phyloP scores from a whole-genome alignment of 306 rosid species.

The Mimosa pudica region DNA sequence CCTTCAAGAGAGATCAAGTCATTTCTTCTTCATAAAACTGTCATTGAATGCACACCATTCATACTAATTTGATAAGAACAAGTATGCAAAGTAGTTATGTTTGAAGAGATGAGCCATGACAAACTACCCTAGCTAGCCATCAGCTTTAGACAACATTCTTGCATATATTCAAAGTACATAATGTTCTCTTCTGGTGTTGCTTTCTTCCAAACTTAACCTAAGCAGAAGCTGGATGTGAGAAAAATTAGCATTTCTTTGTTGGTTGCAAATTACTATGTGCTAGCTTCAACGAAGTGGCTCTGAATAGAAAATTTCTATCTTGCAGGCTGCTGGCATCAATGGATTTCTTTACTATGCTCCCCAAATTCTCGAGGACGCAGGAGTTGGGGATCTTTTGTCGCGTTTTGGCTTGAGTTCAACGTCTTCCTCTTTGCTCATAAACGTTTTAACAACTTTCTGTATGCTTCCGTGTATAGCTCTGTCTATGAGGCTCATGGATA shows the following conservation, averaged over 20 bases:
- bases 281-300: constrained; percentile 24
- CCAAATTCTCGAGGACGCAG: constrained; percentile 67
- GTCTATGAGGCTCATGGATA: constrained; percentile 71
- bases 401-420: constrained; percentile 53
- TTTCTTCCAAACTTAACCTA: constrained; percentile 13
- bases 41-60: neutral
- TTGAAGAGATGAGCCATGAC: neutral
- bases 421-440: constrained; percentile 61
- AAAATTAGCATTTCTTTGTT: constrained; percentile 1
- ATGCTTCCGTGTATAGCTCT: constrained; percentile 81
- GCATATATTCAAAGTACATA: constrained; percentile 4
- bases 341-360: constrained; percentile 74
- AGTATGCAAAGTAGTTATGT: neutral
- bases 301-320: constrained; percentile 9
- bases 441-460: constrained; percentile 54
- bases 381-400: constrained; percentile 55
- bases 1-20: neutral
- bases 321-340: constrained; percentile 71
- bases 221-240: constrained; percentile 12
- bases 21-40: neutral
- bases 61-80: neutral
- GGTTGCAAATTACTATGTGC: neutral
- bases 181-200: constrained; percentile 26
- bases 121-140: neutral
- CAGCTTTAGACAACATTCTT: constrained; percentile 6